A percentile compares a stretch with the other conserved stretches of the same genome.
Conservation (phyloP, 2,329 filamentous ascomycete genomes). For the Polychaeton citri region DNA sequence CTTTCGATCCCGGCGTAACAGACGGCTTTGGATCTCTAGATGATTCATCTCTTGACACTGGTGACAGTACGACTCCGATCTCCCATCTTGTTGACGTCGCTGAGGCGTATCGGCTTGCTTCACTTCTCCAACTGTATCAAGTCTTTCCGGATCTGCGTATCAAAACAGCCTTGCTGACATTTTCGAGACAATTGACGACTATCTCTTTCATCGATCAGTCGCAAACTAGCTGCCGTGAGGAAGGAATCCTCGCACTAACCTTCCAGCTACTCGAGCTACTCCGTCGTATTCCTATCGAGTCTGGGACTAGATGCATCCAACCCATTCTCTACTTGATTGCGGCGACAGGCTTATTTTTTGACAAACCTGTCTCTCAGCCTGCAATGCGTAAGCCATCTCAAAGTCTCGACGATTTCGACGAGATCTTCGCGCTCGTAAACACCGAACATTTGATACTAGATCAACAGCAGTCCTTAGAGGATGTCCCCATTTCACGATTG, state of each 20-base stretch:
- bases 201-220: not conserved
- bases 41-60: constrained; percentile 1
- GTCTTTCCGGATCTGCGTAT: constrained; percentile 4
- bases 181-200: not conserved
- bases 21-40: not conserved
- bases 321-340: constrained; percentile 3
- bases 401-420: not conserved
- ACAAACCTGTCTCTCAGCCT: not conserved
- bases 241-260: constrained; percentile 1
- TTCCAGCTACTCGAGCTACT: constrained; percentile 3
- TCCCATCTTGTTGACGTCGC: constrained; percentile 5
- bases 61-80: constrained; percentile 4
- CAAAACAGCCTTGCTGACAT: not conserved
- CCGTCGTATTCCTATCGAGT: constrained; percentile 3
- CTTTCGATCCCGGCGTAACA: constrained; percentile 2
- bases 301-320: constrained; percentile 4
- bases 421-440: not conserved
- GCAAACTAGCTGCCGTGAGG: not conserved
- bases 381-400: not conserved
- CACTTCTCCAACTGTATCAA: constrained; percentile 5
- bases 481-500: not conserved
- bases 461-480: not conserved
- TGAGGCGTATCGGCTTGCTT: constrained; percentile 5
- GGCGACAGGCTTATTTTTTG: constrained; percentile 3
- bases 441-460: not conserved